Base-by-base conservation (phyloP, 1,139 yeast species). In the Scheffersomyces segobiensis region DNA sequence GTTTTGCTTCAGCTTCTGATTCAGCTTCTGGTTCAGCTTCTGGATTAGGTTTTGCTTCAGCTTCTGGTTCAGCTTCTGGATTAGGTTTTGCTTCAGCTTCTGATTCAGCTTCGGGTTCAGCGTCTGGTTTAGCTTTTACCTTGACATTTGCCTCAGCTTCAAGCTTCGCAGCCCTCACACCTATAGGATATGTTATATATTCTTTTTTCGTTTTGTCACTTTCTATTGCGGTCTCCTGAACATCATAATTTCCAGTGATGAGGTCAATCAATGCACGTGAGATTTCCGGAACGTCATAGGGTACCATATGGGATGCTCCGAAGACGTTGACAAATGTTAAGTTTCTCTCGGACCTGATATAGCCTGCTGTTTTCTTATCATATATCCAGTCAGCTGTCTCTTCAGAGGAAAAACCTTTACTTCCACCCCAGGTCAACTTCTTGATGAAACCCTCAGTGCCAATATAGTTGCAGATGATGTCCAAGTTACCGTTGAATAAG, bases 291-390 rank as follows among this genome's bases (percentile, higher is more conserved):
- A 85, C 74, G 69, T 95, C 98, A 66, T 86, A 89, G 1, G 99
- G 97, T 22, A 93, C 97, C 99, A 95, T 95, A 70, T 95, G 99
- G 4, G 96, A 88, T 0, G 97, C 85, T 65, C 91, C 86, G 68
- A 77, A 86, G 1, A 93, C 85, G 62, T 87, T 85, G 39, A 91
- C 85, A 71, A 88, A 90, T 0, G 97, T 90, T 66, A 95, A 78
- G 67, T 91, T 91, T 62, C 93, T 82, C 57, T 87, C 93, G 18
- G 67, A 70, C 60, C 77, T 75, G 50, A 88, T 71, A 55, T 76
- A 76, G 0, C 96, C 96, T 0, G 83, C 86, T 5, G 65, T 57
- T 6, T 70, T 65, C 17, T 78, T 77, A 58, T 80, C 78, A 67
- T 84, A 86, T 19, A 72, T 62, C 95, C 95, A 89, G 56, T 80